phyloP scores from a whole-genome alignment of 768 basidiomycete species.

The Collybia mongolica region DNA sequence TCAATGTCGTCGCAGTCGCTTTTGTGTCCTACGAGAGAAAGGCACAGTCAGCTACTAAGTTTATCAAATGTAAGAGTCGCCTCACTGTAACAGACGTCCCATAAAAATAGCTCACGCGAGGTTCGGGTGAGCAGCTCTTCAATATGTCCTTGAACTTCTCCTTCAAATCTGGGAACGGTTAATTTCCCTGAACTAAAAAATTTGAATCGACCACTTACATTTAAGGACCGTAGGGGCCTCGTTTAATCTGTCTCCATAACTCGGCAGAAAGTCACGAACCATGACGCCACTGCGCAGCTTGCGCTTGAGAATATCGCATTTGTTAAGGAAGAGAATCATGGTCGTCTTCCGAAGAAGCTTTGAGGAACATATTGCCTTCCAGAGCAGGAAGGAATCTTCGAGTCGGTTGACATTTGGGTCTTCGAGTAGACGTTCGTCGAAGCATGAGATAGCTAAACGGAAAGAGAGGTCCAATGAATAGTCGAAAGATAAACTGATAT shows the following conservation, averaged over 20 bases:
- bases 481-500: slow-evolving; percentile 31
- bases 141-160: slow-evolving; percentile 51
- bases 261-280: slow-evolving; percentile 55
- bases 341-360: slow-evolving; percentile 58
- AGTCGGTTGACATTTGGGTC: slow-evolving; percentile 64
- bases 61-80: not conserved
- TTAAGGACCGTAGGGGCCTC: slow-evolving; percentile 50
- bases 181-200: not conserved
- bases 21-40: slow-evolving; percentile 45
- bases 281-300: slow-evolving; percentile 44
- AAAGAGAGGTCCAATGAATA: not conserved
- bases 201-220: slow-evolving; percentile 39
- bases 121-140: slow-evolving; percentile 46
- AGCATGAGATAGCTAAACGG: slow-evolving; percentile 38
- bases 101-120: slow-evolving; percentile 55
- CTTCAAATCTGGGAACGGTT: slow-evolving; percentile 28
- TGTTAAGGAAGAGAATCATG: slow-evolving; percentile 75
- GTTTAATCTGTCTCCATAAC: slow-evolving; percentile 63
- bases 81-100: slow-evolving; percentile 59
- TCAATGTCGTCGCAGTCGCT: slow-evolving; percentile 51
- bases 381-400: slow-evolving; percentile 71
- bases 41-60: not conserved
- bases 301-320: slow-evolving; percentile 60
- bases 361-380: slow-evolving; percentile 61
- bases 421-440: slow-evolving; percentile 49